Conservation (phyloP, 202 grass and related monocot genomes). For the Cymbopogon flexuosus region DNA sequence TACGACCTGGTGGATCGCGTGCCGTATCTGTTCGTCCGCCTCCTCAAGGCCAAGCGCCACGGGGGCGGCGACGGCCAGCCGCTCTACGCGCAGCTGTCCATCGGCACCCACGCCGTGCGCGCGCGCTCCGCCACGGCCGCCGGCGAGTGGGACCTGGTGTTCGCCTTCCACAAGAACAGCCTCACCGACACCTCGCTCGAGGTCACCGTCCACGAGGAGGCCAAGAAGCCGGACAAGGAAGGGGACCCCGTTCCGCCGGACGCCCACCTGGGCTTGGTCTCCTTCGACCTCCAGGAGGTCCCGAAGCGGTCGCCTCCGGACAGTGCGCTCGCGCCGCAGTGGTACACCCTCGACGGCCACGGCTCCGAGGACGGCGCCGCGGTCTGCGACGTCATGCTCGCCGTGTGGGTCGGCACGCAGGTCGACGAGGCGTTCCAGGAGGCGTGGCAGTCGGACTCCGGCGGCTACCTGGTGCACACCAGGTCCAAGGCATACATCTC, state of each 20-base stretch:
- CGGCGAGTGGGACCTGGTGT: conserved; percentile 97
- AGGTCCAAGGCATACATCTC: conserved; percentile 93
- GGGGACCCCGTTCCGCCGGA: conserved; percentile 38
- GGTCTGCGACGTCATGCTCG: conserved; percentile 76
- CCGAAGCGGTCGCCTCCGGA: conserved; percentile 83
- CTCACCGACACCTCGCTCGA: conserved; percentile 76
- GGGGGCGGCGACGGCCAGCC: conserved; percentile 29
- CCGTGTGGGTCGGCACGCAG: conserved; percentile 91
- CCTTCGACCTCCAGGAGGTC: conserved; percentile 77
- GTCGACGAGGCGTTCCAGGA: conserved; percentile 95
- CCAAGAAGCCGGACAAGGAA: conserved; percentile 44
- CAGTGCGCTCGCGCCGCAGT: conserved; percentile 82
- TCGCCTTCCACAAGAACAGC: conserved; percentile 83
- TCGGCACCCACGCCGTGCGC: conserved; percentile 66
- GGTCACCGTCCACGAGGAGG: conserved; percentile 64
- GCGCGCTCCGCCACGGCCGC: conserved; percentile 38
- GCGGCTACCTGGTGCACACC: conserved; percentile 67
- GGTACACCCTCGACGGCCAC: conserved; percentile 85
- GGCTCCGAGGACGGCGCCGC: conserved; percentile 23
- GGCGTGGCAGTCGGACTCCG: conserved; percentile 92
- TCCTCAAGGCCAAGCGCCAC: conserved; percentile 79
- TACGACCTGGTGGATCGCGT: conserved; percentile 89
- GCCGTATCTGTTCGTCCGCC: conserved; percentile 81
- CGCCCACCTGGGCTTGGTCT: conserved; percentile 55
- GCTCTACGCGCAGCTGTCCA: conserved; percentile 60